phyloP scores from a whole-genome alignment of 371 early-diverging fungal genomes.

The Vairimorpha ceranae region DNA sequence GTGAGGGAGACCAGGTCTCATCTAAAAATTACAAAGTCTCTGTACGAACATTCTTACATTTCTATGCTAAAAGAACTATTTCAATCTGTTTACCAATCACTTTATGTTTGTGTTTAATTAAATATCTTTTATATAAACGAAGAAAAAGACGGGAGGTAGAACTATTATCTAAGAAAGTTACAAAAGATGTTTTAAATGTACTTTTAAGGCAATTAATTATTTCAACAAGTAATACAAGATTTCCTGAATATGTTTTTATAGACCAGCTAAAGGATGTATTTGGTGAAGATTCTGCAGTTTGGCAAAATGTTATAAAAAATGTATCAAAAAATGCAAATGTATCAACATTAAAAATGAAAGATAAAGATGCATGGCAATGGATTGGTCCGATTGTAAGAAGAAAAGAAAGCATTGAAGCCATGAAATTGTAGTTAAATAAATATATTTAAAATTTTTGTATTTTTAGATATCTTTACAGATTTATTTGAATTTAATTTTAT shows the following conservation, averaged over 20 bases:
- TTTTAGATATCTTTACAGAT: no score
- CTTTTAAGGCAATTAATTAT: constrained; percentile 45
- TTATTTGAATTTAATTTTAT: no score
- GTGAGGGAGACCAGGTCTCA: constrained; percentile 10
- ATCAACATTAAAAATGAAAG: constrained; percentile 3
- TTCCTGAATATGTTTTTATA: constrained; percentile 31
- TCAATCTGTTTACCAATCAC: constrained; percentile 8
- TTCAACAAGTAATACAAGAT: constrained; percentile 30
- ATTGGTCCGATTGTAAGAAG: constrained; percentile 38
- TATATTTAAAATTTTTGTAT: no score
- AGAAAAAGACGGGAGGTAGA: background rate
- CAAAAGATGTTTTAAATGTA: constrained; percentile 32
- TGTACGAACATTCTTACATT: constrained; percentile 22
- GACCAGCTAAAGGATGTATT: constrained; percentile 47
- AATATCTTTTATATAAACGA: constrained; percentile 10
- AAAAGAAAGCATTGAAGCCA: background rate
- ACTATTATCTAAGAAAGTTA: constrained; percentile 8
- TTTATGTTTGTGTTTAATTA: constrained; percentile 2
- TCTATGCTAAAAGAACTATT: constrained; percentile 16
- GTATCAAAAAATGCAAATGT: constrained; percentile 46
- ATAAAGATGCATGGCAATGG: constrained; percentile 43
- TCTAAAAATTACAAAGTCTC: constrained; percentile 17
- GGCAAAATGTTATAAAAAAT: constrained; percentile 32
- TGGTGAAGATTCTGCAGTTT: constrained; percentile 30
- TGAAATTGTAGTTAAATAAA: background rate